Percentiles rank a stretch among this genome's conserved stretches.
phyloP scores from a whole-genome alignment of 495 filamentous ascomycete species.

The Podospora bellae-mahoneyi region DNA sequence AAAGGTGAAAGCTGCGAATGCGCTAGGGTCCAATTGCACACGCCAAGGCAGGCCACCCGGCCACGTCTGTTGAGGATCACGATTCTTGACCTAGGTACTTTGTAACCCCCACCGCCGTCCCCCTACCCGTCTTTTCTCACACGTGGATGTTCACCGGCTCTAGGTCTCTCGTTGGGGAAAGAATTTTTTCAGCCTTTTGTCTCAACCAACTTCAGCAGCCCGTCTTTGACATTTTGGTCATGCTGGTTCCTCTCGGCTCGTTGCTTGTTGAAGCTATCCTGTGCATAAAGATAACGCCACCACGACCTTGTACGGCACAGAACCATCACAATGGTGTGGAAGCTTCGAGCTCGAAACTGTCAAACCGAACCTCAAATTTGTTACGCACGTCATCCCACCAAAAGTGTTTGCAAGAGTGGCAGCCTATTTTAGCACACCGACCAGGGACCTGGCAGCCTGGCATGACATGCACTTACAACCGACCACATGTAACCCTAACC shows the following conservation, averaged over 20 bases:
- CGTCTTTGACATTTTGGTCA: neutral
- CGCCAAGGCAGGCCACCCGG: conserved; percentile 13
- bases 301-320: neutral
- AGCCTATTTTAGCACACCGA: neutral
- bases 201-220: neutral
- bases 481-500: neutral
- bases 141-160: neutral
- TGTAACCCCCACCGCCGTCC: neutral
- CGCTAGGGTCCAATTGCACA: conserved; percentile 16
- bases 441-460: neutral
- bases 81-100: neutral
- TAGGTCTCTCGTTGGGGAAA: too few species aligned
- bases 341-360: neutral
- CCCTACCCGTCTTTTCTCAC: neutral
- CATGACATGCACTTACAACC: neutral
- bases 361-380: neutral
- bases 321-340: too few species aligned
- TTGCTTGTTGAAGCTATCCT: neutral
- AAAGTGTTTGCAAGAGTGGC: neutral
- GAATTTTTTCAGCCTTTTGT: neutral
- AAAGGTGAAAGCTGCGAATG: neutral
- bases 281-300: neutral
- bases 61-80: neutral
- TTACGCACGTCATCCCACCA: neutral
- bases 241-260: neutral